Base-by-base conservation (phyloP, 257 asterid species). In the Verbena officinalis region DNA sequence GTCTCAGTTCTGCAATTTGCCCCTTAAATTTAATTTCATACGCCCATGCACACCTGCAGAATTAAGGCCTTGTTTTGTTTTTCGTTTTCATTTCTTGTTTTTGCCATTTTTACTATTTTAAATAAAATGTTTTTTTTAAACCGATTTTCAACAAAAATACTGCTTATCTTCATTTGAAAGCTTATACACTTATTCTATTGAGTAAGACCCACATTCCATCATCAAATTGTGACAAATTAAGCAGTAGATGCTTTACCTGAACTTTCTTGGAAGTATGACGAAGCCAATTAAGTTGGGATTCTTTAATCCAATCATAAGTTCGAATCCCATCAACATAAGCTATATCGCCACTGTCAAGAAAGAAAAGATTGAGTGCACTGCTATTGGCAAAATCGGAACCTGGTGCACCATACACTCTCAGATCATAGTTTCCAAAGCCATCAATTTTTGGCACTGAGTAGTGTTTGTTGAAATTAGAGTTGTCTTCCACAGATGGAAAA, bases 321-420 rank as follows among this genome's bases (percentile, higher is more conserved):
- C 80, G 82, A 55, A 81, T 4, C 30, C 97, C 95, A 65, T 83
- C 42, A 11, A 93, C 96, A 27, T 52, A 62, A 19, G 96, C 95
- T 72, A 94, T 81, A 69, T 90, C 99, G 20, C 99, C 99, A 60
- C 97, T 90, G 67, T 93, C 99, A 17, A 93, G 91, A 77, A 93
- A 90, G 69, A 82, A 87, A 33, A 90, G 84, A 76, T 84, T 90
- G 62, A 93, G 87, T 53, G 84, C 80, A 62, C 86, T 85, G 73
- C 74, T 78, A 63, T 93, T 93, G 20, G 91, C 86, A 10, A 77
- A 63, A 70, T 64, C 19, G 44, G 99, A 93, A 60, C 94, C 91
- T 10, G 87, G 78, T 55, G 96, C 88, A 73, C 99, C 99, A 72
- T 33, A 45, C 23, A 93, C 84, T 73, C 80, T 76, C 61, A 93